Conservation (phyloP, 1,139 yeast species). For the Hyphopichia wangnamkhiaoensis region DNA sequence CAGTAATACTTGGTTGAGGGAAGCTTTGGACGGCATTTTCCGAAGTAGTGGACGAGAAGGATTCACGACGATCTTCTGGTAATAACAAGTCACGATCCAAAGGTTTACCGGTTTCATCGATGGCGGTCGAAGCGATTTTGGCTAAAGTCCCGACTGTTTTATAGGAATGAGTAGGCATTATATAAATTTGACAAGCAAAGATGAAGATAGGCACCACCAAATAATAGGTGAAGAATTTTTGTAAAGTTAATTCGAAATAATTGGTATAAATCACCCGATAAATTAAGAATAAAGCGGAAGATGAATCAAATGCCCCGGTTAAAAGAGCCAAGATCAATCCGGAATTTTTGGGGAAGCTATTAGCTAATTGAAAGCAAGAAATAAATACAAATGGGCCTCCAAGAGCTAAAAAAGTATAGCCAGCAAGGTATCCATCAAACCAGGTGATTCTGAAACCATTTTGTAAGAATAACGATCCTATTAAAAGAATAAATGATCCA, state of each 20-base stretch:
- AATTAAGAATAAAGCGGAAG: conserved; percentile 47
- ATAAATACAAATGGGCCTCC: conserved; percentile 51
- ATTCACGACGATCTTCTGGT: conserved; percentile 33
- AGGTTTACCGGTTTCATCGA: conserved; percentile 63
- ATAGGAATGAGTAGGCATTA: conserved; percentile 81
- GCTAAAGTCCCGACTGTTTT: conserved; percentile 70
- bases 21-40: conserved; percentile 4
- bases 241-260: conserved; percentile 30
- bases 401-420: conserved; percentile 43
- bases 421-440: conserved; percentile 40
- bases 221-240: conserved; percentile 65
- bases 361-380: conserved; percentile 48
- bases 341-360: conserved; percentile 43
- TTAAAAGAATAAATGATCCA: conserved; percentile 60
- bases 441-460: conserved; percentile 24
- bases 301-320: conserved; percentile 46
- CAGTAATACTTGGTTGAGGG: conserved; percentile 42
- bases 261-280: conserved; percentile 66
- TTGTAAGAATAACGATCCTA: conserved; percentile 54
- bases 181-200: conserved; percentile 63
- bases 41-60: conserved; percentile 2
- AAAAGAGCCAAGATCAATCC: conserved; percentile 43
- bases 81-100: conserved; percentile 38
- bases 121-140: conserved; percentile 66
- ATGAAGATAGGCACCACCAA: conserved; percentile 75